These are phyloP conservation scores for Pueraria montana DNA, from an alignment of 306 rosid species.

Conservation along the genomic window DNA sequence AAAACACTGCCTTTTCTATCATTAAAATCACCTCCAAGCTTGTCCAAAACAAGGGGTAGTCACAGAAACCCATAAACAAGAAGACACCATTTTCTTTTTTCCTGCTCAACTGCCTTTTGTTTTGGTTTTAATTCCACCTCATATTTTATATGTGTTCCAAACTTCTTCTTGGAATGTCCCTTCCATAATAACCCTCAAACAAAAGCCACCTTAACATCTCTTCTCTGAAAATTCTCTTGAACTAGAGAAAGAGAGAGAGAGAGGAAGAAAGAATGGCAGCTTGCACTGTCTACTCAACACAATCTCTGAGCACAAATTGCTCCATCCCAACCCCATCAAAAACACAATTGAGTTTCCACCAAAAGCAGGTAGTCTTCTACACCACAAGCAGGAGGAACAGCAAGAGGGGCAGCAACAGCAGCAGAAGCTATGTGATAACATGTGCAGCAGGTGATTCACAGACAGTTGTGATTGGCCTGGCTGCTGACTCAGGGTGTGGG, in stretches of 20 bases:
- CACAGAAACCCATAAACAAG: slow-evolving; percentile 57
- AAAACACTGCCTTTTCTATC: slow-evolving; percentile 34
- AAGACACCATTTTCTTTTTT: slow-evolving; percentile 31
- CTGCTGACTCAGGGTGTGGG: slow-evolving; percentile 98
- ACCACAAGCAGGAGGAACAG: slow-evolving; percentile 57
- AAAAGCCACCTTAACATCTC: slow-evolving; percentile 48
- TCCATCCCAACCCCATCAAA: slow-evolving; percentile 74
- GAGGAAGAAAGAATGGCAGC: slow-evolving; percentile 67
- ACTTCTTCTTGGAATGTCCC: slow-evolving; percentile 50
- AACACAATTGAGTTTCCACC: slow-evolving; percentile 70
- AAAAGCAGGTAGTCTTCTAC: slow-evolving; percentile 80
- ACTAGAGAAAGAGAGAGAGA: slow-evolving; percentile 17
- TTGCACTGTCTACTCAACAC: slow-evolving; percentile 90
- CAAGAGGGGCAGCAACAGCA: slow-evolving; percentile 35
- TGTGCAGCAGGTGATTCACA: slow-evolving; percentile 69
- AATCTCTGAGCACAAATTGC: slow-evolving; percentile 72
- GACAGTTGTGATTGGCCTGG: slow-evolving; percentile 95
- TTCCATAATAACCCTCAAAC: slow-evolving; percentile 51
- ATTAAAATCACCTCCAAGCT: slow-evolving; percentile 45
- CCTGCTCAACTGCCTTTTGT: slow-evolving; percentile 50
- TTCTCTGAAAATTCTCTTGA: slow-evolving; percentile 51
- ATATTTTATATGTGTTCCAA: slow-evolving; percentile 62
- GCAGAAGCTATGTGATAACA: slow-evolving; percentile 64
- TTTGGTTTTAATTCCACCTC: slow-evolving; percentile 57
- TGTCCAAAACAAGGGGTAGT: slow-evolving; percentile 76